phyloP scores from a whole-genome alignment of 441 rosid genomes.

The Macaranga tanarius region DNA sequence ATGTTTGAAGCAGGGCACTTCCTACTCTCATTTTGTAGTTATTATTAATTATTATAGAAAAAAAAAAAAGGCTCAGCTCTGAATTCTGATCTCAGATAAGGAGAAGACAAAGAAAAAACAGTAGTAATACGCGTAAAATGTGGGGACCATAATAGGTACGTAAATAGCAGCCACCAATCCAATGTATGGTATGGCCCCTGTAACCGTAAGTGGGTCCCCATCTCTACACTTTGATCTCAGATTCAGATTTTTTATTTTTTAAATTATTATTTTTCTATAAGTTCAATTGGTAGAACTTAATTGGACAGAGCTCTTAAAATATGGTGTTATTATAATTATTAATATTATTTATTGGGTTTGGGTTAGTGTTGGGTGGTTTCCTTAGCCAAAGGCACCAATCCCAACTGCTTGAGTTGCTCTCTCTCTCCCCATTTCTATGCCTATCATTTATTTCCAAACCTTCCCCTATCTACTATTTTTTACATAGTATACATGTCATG shows the following conservation, averaged over 20 bases:
- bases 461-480: too few species aligned
- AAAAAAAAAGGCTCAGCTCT: too few species aligned
- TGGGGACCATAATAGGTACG: slow-evolving; percentile 1
- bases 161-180: not conserved
- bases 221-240: not conserved
- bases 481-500: too few species aligned
- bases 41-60: not conserved
- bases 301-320: too few species aligned
- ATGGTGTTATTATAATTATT: too few species aligned
- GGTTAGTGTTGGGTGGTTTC: too few species aligned
- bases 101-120: not conserved
- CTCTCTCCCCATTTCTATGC: not conserved
- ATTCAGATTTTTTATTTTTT: not conserved
- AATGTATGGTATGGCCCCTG: not conserved
- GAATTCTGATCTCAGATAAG: not conserved
- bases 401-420: not conserved
- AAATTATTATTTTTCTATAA: too few species aligned
- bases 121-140: slow-evolving; percentile 13
- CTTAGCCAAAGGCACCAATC: not conserved
- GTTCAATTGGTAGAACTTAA: not conserved
- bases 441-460: not conserved
- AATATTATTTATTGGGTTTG: too few species aligned
- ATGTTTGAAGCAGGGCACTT: not conserved
- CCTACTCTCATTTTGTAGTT: not conserved
- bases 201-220: slow-evolving; percentile 22